Percentiles rank a stretch among this genome's conserved stretches.
Conservation (phyloP, 2,329 filamentous ascomycete genomes). For the Ambrosiella cleistominuta region DNA sequence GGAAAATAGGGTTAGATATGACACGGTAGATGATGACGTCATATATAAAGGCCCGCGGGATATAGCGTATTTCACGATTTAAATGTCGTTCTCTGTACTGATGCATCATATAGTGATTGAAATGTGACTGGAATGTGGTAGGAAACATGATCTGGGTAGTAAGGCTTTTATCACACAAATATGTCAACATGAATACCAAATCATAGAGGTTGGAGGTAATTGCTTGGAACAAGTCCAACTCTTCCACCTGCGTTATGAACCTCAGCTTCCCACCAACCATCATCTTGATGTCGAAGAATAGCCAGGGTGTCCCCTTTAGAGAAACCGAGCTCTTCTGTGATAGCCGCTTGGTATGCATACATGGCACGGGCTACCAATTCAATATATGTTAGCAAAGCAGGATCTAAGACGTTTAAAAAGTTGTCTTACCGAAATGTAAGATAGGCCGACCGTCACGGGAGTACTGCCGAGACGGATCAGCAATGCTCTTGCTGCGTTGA, state of each 20-base stretch:
- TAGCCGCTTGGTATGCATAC: conserved; percentile 87
- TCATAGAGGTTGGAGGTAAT: conserved; percentile 38
- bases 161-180: background rate
- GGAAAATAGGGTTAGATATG: too few species aligned
- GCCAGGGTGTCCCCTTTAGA: conserved; percentile 81
- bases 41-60: too few species aligned
- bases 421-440: conserved; percentile 74
- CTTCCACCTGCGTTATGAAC: conserved; percentile 51
- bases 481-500: conserved; percentile 65
- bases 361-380: conserved; percentile 70
- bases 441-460: conserved; percentile 76
- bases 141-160: background rate
- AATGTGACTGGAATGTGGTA: too few species aligned
- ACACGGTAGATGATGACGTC: too few species aligned
- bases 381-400: conserved; percentile 1
- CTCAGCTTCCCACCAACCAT: conserved; percentile 99
- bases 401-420: background rate
- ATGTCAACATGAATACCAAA: background rate
- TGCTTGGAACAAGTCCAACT: conserved; percentile 48
- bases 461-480: conserved; percentile 63
- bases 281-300: conserved; percentile 79
- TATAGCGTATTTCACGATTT: too few species aligned
- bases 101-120: too few species aligned
- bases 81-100: too few species aligned
- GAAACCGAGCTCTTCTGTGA: conserved; percentile 87